Conservation (phyloP, 306 rosid genomes). For the Medicago arabica region DNA sequence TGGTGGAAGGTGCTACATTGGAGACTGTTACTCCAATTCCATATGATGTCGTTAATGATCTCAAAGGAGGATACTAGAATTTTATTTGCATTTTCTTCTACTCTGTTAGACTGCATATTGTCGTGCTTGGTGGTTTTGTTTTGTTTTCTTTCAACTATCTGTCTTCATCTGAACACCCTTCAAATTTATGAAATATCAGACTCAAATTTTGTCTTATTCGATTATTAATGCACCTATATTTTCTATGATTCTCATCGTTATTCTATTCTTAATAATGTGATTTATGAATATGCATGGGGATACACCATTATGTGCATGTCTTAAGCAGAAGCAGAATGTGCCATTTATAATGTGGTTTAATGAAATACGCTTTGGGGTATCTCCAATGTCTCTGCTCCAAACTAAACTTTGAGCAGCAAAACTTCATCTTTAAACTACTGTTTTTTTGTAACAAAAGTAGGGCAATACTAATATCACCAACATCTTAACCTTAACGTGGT, state of each 20-base stretch:
- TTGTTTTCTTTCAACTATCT: neutral
- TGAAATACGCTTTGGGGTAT: too few relatives aligned
- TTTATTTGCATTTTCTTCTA: neutral
- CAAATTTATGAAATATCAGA: neutral
- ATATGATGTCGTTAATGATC: constrained; percentile 20
- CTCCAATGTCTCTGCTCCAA: too few relatives aligned
- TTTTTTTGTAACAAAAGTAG: too few relatives aligned
- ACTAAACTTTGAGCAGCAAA: too few relatives aligned
- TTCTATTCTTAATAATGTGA: too few relatives aligned
- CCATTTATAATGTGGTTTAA: too few relatives aligned
- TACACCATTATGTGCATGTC: neutral
- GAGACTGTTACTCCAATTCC: constrained; percentile 24
- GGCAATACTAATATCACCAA: too few relatives aligned
- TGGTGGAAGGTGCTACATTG: constrained; percentile 4
- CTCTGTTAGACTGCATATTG: neutral
- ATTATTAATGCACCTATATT: neutral
- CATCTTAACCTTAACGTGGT: too few relatives aligned
- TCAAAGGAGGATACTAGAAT: constrained; percentile 15
- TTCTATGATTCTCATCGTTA: neutral
- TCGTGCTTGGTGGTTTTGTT: neutral
- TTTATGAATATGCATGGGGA: neutral
- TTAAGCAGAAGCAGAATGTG: too few relatives aligned
- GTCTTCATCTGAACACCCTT: neutral
- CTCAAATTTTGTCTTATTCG: neutral
- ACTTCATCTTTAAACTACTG: too few relatives aligned